Conservation (phyloP, 331 rosid genomes). For the Pyrus hybrid region DNA sequence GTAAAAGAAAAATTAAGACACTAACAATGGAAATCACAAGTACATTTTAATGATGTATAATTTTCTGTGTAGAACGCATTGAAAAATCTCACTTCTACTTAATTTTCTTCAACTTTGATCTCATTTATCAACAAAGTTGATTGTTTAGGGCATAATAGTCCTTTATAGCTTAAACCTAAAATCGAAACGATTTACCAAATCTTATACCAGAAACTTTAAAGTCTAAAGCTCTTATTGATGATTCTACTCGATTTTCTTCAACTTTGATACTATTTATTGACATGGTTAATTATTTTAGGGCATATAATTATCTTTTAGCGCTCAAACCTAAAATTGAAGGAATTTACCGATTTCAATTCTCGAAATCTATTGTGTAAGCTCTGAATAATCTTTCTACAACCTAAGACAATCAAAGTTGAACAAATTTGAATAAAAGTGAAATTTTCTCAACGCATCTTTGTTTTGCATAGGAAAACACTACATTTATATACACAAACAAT, state of each 20-base stretch:
- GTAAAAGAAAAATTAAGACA: too few relatives aligned
- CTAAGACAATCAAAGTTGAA: neutral
- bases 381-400: neutral
- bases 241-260: neutral
- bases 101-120: neutral
- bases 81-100: neutral
- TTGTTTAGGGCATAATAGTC: neutral
- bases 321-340: neutral
- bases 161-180: neutral
- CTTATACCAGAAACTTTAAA: neutral
- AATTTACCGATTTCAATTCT: neutral
- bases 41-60: neutral
- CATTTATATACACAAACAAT: neutral
- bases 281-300: too few relatives aligned
- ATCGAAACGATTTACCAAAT: neutral
- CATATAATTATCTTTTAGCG: neutral
- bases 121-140: neutral
- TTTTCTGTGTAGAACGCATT: neutral
- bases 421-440: too few relatives aligned
- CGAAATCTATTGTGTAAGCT: neutral
- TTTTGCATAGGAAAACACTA: too few relatives aligned
- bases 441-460: too few relatives aligned
- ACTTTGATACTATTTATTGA: neutral
- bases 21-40: neutral
- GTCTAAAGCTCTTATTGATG: too few relatives aligned